phyloP scores from a whole-genome alignment of 2,329 filamentous ascomycete genomes.

The Pyrenophora teres region DNA sequence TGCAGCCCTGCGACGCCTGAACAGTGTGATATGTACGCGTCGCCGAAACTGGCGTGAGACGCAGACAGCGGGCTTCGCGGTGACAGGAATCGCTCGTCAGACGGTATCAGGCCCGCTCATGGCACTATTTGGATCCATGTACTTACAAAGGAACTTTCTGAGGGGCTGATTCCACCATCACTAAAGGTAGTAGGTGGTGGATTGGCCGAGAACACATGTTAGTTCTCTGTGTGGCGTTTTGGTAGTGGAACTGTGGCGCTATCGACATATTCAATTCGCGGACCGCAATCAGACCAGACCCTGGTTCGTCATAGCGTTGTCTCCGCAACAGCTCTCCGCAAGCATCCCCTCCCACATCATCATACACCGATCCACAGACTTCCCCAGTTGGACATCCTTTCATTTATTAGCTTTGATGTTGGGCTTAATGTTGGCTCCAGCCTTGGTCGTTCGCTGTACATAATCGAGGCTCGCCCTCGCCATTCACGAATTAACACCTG shows the following conservation, averaged over 20 bases:
- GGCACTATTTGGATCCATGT: background rate
- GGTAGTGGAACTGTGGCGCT: background rate
- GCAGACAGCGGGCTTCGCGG: conserved; percentile 13
- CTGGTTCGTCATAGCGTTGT: conserved; percentile 32
- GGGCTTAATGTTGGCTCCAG: conserved; percentile 9
- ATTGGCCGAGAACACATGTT: background rate
- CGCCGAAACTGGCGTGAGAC: conserved; percentile 10
- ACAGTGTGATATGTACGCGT: conserved; percentile 1
- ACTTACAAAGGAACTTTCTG: too few relatives aligned
- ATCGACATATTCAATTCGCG: background rate
- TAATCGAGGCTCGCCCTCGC: conserved; percentile 8
- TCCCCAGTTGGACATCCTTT: background rate
- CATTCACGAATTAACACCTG: background rate
- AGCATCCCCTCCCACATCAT: conserved; percentile 29
- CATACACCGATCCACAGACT: background rate
- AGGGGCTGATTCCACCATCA: too few relatives aligned
- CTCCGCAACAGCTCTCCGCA: conserved; percentile 30
- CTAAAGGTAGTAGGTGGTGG: too few relatives aligned
- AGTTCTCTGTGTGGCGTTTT: background rate
- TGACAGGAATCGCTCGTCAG: conserved; percentile 12
- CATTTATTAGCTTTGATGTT: conserved; percentile 2
- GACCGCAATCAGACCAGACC: conserved; percentile 18
- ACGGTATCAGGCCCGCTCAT: background rate
- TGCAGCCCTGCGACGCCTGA: background rate
- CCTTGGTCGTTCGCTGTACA: conserved; percentile 3